A percentile compares a stretch with the other conserved stretches of the same genome.
phyloP scores from a whole-genome alignment of 208 protist species.

The Acanthamoeba castellanii region DNA sequence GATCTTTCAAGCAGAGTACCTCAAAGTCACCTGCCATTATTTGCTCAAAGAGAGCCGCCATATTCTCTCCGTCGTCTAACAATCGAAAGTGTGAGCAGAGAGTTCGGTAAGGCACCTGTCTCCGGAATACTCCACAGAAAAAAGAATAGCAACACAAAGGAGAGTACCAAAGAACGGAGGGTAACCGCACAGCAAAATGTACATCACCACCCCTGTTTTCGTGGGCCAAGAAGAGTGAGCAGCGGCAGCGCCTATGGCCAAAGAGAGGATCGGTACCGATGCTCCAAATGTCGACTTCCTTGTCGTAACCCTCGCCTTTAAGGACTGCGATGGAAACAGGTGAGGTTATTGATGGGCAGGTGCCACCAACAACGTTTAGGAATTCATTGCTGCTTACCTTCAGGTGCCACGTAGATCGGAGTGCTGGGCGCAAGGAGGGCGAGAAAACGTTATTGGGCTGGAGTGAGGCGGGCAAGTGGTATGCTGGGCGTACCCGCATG shows the following conservation, averaged over 20 bases:
- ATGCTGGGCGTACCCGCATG: slow-evolving; percentile 73
- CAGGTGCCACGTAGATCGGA: neutral
- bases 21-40: slow-evolving; percentile 83
- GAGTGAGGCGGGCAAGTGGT: neutral
- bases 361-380: too few relatives aligned
- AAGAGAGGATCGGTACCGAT: slow-evolving; percentile 13
- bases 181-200: slow-evolving; percentile 87
- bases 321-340: slow-evolving; percentile 69
- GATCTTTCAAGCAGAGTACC: slow-evolving; percentile 77
- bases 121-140: neutral
- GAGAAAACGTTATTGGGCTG: neutral
- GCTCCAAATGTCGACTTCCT: slow-evolving; percentile 85
- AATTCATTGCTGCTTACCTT: neutral
- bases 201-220: slow-evolving; percentile 84
- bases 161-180: slow-evolving; percentile 80
- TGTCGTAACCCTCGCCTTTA: slow-evolving; percentile 81
- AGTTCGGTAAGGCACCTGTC: neutral
- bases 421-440: neutral
- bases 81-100: neutral
- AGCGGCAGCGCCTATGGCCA: too few relatives aligned
- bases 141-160: neutral
- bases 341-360: neutral
- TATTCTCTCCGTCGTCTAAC: slow-evolving; percentile 78
- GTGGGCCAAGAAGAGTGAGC: neutral
- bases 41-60: slow-evolving; percentile 82